phyloP scores from a whole-genome alignment of 1,284 basidiomycete genomes.

The Amylostereum areolatum region DNA sequence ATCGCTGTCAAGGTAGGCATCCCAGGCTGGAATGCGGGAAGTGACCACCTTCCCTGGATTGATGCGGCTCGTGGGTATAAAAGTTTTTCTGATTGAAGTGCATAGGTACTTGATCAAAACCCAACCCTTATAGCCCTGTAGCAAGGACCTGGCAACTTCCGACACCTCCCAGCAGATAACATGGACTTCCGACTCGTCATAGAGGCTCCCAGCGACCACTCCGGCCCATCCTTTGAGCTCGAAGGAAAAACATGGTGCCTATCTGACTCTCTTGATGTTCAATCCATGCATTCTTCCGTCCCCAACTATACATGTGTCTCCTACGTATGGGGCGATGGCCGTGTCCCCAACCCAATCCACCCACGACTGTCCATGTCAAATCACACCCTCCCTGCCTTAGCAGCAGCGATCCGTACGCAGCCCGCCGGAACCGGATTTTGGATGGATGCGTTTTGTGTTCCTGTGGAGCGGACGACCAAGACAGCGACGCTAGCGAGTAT shows the following conservation, averaged over 20 bases:
- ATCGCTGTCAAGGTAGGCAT: too few species aligned
- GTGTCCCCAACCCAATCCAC: conserved; percentile 13
- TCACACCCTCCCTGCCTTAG: conserved; percentile 14
- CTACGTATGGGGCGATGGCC: conserved; percentile 17
- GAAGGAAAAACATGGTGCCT: conserved; percentile 12
- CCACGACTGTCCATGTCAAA: conserved; percentile 14
- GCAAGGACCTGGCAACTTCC: too few species aligned
- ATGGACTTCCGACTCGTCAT: conserved; percentile 12
- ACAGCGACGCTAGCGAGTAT: conserved; percentile 16
- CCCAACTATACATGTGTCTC: conserved; percentile 17
- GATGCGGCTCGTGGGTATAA: too few species aligned
- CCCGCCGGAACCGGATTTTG: conserved; percentile 9
- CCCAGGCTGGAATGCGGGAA: too few species aligned
- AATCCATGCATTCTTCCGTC: conserved; percentile 3
- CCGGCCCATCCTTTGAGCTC: conserved; percentile 5
- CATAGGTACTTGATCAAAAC: too few species aligned
- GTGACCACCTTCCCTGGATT: too few species aligned
- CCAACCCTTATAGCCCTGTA: too few species aligned
- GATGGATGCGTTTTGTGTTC: conserved; percentile 18
- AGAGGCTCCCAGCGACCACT: background rate
- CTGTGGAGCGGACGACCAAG: conserved; percentile 11
- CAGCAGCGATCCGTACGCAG: conserved; percentile 10
- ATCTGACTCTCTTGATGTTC: conserved; percentile 13
- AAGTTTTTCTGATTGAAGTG: too few species aligned
- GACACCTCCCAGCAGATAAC: background rate